Evolutionary conservation across 768 basidiomycete species (phyloP).

Genomic region (Xanthoconium purpureum): DNA sequence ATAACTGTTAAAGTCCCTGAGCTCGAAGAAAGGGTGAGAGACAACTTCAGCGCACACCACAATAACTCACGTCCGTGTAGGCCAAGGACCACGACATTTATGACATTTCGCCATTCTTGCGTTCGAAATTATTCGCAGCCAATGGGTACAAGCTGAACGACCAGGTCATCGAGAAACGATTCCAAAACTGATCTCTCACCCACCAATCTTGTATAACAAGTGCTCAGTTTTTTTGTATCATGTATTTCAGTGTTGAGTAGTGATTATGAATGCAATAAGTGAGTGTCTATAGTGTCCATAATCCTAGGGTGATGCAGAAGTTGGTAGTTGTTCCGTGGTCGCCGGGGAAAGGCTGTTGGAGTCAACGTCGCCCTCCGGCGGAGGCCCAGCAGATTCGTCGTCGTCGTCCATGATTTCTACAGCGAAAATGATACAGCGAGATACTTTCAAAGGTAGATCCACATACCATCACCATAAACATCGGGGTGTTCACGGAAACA

Average conservation of each 20-base stretch:
- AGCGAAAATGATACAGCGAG: conserved; percentile 3
- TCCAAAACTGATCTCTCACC: conserved; percentile 38
- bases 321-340: conserved; percentile 7
- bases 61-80: conserved; percentile 39
- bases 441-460: background rate
- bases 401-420: conserved; percentile 71
- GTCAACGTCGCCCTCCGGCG: conserved; percentile 4
- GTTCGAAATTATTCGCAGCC: conserved; percentile 75
- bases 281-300: conserved; percentile 22
- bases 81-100: conserved; percentile 97
- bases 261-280: conserved; percentile 31
- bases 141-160: conserved; percentile 83
- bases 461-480: conserved; percentile 88
- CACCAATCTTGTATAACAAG: conserved; percentile 1
- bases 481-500: conserved; percentile 97
- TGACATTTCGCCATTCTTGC: conserved; percentile 82
- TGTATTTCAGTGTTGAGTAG: conserved; percentile 27
- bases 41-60: background rate
- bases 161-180: conserved; percentile 71
- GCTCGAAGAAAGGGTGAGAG: conserved; percentile 79
- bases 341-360: conserved; percentile 7
- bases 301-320: conserved; percentile 18
- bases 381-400: conserved; percentile 38
- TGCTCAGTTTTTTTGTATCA: conserved; percentile 12
- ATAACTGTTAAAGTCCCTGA: conserved; percentile 76